phyloP scores from a whole-genome alignment of 2,329 filamentous ascomycete genomes.

The Microsporum canis region DNA sequence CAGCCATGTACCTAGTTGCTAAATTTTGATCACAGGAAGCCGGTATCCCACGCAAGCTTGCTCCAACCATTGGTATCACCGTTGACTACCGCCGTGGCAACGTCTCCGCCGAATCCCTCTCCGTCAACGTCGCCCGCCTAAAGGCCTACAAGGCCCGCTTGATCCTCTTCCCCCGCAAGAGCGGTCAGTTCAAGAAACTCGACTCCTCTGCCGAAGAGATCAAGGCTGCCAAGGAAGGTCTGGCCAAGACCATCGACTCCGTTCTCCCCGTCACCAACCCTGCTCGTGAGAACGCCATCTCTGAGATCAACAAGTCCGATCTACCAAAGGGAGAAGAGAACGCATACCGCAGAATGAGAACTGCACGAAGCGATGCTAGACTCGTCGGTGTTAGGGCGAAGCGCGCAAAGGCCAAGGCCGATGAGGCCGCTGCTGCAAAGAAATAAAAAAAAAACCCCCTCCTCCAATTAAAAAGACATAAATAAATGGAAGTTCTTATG shows the following conservation, averaged over 20 bases:
- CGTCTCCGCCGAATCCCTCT: conserved; percentile 88
- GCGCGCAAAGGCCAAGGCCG: conserved; percentile 73
- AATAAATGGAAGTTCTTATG: conserved; percentile 5
- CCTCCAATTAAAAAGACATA: background rate
- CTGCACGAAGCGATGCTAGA: conserved; percentile 72
- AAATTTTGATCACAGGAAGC: conserved; percentile 54
- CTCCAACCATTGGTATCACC: conserved; percentile 90
- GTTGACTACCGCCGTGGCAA: conserved; percentile 96
- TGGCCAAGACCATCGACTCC: conserved; percentile 43
- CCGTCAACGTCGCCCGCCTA: conserved; percentile 91
- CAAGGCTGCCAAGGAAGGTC: conserved; percentile 52
- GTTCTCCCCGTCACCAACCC: conserved; percentile 63
- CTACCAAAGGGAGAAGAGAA: conserved; percentile 69
- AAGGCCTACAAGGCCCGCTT: conserved; percentile 94
- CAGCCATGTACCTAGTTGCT: background rate
- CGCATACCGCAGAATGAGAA: conserved; percentile 77
- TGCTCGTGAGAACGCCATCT: conserved; percentile 46
- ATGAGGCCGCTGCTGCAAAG: conserved; percentile 49
- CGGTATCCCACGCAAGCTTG: conserved; percentile 86
- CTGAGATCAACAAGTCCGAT: conserved; percentile 71
- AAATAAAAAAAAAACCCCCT: conserved; percentile 33
- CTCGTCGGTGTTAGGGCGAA: conserved; percentile 79
- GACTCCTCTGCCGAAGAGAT: conserved; percentile 77
- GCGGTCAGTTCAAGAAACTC: conserved; percentile 85
- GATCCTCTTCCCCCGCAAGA: conserved; percentile 95